Evolutionary conservation across 176 grass and related monocot genomes (phyloP), one percentile per base, ranked within the genome.

Genomic region (Oryza coarctata): DNA sequence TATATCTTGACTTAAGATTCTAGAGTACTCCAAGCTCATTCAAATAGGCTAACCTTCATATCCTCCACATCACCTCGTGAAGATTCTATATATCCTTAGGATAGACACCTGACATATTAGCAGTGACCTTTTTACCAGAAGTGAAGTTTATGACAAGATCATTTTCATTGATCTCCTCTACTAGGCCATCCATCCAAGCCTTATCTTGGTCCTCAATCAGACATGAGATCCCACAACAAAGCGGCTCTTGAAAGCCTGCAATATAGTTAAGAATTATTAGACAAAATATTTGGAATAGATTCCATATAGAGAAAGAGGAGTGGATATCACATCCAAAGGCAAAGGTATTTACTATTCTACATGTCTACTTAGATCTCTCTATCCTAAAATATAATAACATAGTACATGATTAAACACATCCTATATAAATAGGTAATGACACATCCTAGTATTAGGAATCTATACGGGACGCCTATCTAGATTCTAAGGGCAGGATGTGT

Each of bases 1-100:
- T 52, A 28, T 80, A 98, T 91, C 92, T 93, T 25, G 92, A 98
- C 71, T 84, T 91, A 52, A 95, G 82, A 47, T 98, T 98, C 63
- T 95, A 90, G 45, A 98, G 90, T 73, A 98, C 92, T 89, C 92
- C 90, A 18, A 92, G 92, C 78, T 98, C 92, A 60, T 95, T 90
- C 61, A 95, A 82, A 81, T 98, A 98, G 63, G 95, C 86, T 33
- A 93, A 90, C 86, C 86, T 95, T 95, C 92, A 95, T 95, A 90
- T 98, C 92, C 82, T 98, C 95, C 27, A 98, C 95, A 30, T 92
- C 95, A 82, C 86, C 79, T 14, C 84, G 86, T 20, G 92, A 66
- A 38, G 92, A 91, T 82, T 98, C 95, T n/a, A 88, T n/a, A 88
- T 83, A 79, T 98, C 95, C 89, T 98, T 98, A 12, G 92, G 83